phyloP scores from a whole-genome alignment of 768 basidiomycete species.

The Auricularia auricula-judae region DNA sequence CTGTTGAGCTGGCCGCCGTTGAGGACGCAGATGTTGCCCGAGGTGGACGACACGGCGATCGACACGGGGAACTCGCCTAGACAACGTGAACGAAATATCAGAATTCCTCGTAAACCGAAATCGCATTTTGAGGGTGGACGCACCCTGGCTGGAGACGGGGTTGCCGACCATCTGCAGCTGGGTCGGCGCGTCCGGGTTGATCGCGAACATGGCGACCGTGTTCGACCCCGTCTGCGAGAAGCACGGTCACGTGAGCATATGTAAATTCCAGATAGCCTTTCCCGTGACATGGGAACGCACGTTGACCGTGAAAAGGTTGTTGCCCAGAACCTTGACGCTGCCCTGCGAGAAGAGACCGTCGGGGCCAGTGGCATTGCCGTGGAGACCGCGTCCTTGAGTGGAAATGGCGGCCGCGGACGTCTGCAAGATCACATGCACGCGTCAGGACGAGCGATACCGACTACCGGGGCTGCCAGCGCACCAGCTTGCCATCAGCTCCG shows the following conservation, averaged over 20 bases:
- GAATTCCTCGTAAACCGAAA: not conserved
- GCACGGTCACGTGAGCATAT: not conserved
- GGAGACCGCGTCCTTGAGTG: slow-evolving; percentile 26
- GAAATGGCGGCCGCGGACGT: slow-evolving; percentile 20
- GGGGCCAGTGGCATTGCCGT: slow-evolving; percentile 25
- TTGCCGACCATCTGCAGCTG: slow-evolving; percentile 30
- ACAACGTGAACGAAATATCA: not conserved
- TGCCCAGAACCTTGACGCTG: slow-evolving; percentile 25
- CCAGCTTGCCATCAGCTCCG: slow-evolving; percentile 25
- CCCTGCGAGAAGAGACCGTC: slow-evolving; percentile 34
- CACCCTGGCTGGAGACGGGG: slow-evolving; percentile 31
- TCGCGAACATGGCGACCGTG: slow-evolving; percentile 25
- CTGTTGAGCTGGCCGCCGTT: slow-evolving; percentile 27
- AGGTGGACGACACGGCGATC: slow-evolving; percentile 22
- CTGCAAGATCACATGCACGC: slow-evolving; percentile 6
- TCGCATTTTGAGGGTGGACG: not conserved
- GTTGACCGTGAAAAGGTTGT: slow-evolving; percentile 27
- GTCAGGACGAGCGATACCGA: slow-evolving; percentile 14
- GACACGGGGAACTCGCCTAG: slow-evolving; percentile 36
- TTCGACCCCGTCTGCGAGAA: slow-evolving; percentile 34
- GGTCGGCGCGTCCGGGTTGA: slow-evolving; percentile 33
- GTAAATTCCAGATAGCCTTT: not conserved
- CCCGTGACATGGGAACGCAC: slow-evolving; percentile 12
- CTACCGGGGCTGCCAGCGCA: slow-evolving; percentile 10
- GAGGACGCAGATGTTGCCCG: slow-evolving; percentile 22